A percentile compares a stretch with the other conserved stretches of the same genome.
phyloP scores from a whole-genome alignment of 2,329 filamentous ascomycete species.

The Sarocladium kiliense region DNA sequence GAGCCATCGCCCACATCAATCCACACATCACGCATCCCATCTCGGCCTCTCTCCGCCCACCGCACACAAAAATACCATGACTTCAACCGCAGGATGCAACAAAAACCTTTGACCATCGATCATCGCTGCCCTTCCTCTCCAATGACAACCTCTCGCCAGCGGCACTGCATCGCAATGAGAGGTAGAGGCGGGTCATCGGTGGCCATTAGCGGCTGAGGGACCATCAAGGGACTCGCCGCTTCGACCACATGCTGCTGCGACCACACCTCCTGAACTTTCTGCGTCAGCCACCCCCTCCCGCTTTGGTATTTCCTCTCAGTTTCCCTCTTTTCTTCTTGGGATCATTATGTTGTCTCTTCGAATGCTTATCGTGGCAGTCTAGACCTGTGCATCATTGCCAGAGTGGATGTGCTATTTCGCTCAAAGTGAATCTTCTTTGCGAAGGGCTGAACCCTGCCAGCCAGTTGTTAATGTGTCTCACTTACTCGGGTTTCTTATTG shows the following conservation, averaged over 20 bases:
- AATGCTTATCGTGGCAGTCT: not conserved
- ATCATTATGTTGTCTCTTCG: not conserved
- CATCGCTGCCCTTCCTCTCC: not conserved
- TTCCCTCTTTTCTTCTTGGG: not conserved
- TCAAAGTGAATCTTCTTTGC: no score
- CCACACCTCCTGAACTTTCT: not conserved
- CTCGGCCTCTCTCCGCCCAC: not conserved
- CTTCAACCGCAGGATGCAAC: not conserved
- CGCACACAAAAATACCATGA: not conserved
- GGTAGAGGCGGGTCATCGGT: slow-evolving; percentile 5
- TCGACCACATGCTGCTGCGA: not conserved
- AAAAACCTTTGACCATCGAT: not conserved
- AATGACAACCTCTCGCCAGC: not conserved
- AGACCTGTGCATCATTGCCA: no score
- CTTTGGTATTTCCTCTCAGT: not conserved
- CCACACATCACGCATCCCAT: not conserved
- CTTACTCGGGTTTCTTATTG: no score
- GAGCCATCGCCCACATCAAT: no score
- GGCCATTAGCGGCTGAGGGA: slow-evolving; percentile 8
- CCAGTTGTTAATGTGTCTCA: no score
- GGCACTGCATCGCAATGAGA: not conserved
- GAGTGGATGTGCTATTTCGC: no score
- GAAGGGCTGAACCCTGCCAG: no score
- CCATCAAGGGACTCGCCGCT: slow-evolving; percentile 9
- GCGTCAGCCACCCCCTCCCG: not conserved